Evolutionary conservation across 768 basidiomycete genomes (phyloP), one percentile per base, ranked within the genome.

Genomic region (Russula sp.): DNA sequence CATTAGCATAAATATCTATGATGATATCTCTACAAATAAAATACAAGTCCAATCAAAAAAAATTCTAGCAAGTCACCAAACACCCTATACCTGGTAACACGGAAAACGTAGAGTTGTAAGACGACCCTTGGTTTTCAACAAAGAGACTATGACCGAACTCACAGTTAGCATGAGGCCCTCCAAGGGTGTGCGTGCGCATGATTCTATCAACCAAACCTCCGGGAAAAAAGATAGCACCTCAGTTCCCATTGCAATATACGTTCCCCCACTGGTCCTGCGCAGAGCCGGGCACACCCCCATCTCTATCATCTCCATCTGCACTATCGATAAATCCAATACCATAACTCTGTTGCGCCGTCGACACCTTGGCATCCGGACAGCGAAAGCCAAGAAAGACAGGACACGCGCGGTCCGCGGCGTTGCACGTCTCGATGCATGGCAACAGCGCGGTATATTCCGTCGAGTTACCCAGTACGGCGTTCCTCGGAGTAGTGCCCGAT

Each of bases 391-490:
- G 67, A 69, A 90, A 84, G 32, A 79, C 78, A 5, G 92, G 92
- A 72, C 92, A 95, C 13, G 89, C 83, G 30, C 92, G 83, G 67
- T 89, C 87, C 26, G 83, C 84, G 1, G 82, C 79, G 20, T 83
- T 80, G 75, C 93, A 95, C 34, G 82, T 83, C 75, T 92, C 93
- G 11, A 92, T 75, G 72, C 92, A 94, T 3, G 93, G 92, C 38
- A 90, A 76, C 18, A 94, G 75, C 71, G 82, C 79, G n/a, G 74
- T 76, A 75, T 90, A 92, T 59, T 22, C 71, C 73, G 2, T 71
- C 69, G 67, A 80, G 74, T 14, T 78, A 59, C n/a, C 85, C 81
- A 49, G 86, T 75, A 59, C 73, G 76, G 77, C 70, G 66, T 83
- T 85, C 16, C 87, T 78, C 3, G 75, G 69, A 0, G 77, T 69